Evolutionary conservation across 495 filamentous ascomycete species (phyloP).

Genomic region (Neurospora cerealis): DNA sequence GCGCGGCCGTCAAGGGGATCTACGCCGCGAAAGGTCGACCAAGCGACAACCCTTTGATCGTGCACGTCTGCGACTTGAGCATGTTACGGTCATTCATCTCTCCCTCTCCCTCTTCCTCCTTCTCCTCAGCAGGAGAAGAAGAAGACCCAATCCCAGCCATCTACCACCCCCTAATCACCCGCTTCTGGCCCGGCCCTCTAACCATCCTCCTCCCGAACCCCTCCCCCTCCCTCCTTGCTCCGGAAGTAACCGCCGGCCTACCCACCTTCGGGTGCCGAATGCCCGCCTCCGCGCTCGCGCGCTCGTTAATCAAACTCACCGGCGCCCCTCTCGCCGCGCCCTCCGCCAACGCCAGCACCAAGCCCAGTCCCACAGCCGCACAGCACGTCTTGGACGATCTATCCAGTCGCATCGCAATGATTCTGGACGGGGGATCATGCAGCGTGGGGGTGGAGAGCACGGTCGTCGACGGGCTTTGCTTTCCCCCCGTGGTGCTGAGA

Average conservation of each 20-base stretch:
- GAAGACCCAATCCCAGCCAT: conserved; percentile 59
- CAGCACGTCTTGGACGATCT: conserved; percentile 83
- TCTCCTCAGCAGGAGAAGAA: neutral
- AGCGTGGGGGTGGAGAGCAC: conserved; percentile 91
- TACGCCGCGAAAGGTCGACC: conserved; percentile 84
- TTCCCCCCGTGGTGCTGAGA: conserved; percentile 71
- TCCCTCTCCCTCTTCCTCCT: neutral
- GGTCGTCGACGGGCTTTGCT: conserved; percentile 80
- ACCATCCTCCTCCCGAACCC: conserved; percentile 85
- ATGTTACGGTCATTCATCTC: conserved; percentile 63
- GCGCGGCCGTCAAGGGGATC: conserved; percentile 75
- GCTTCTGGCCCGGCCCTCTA: conserved; percentile 91
- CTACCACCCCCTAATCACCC: conserved; percentile 68
- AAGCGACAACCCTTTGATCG: conserved; percentile 89
- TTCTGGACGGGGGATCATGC: conserved; percentile 83
- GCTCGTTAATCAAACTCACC: conserved; percentile 68
- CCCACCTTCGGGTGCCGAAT: conserved; percentile 84
- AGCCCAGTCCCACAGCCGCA: conserved; percentile 82
- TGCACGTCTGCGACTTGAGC: conserved; percentile 73
- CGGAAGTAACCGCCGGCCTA: conserved; percentile 78
- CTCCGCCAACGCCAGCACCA: conserved; percentile 87
- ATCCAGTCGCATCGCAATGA: conserved; percentile 70
- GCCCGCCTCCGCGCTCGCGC: conserved; percentile 73
- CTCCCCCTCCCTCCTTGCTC: conserved; percentile 55
- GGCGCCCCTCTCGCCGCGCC: conserved; percentile 82